phyloP scores from a whole-genome alignment of 2,329 filamentous ascomycete species.

The Neonectria punicea region DNA sequence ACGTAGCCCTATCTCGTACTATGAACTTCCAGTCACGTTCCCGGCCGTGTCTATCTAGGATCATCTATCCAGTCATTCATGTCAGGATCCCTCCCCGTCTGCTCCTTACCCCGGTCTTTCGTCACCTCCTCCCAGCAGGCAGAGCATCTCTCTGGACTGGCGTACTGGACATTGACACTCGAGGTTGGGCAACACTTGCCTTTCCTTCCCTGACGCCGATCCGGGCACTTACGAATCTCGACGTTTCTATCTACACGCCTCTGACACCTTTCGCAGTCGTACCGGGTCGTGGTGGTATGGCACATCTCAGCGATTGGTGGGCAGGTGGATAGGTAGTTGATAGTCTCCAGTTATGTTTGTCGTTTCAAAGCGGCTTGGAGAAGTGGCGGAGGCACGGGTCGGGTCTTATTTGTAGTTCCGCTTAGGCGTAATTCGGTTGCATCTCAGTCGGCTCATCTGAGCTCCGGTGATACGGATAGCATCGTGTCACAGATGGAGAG shows the following conservation, averaged over 20 bases:
- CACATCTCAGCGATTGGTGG: not conserved
- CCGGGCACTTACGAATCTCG: not conserved
- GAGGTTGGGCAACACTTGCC: not conserved
- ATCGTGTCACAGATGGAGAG: not conserved
- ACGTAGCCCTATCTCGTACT: no score
- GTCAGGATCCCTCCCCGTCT: not conserved
- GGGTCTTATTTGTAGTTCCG: not conserved
- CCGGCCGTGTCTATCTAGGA: not conserved
- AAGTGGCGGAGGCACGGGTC: not conserved
- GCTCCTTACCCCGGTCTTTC: not conserved
- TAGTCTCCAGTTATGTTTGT: not conserved
- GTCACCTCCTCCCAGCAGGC: not conserved
- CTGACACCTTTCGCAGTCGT: conserved; percentile 9
- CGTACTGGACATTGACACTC: not conserved
- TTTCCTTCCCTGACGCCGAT: not conserved
- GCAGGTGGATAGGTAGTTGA: not conserved
- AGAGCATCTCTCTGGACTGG: not conserved
- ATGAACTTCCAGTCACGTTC: not conserved
- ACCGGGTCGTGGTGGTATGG: not conserved
- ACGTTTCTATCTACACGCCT: not conserved
- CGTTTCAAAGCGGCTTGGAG: not conserved
- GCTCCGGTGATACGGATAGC: not conserved
- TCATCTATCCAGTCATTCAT: not conserved
- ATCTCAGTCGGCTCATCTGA: not conserved
- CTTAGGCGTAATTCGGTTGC: not conserved